Evolutionary conservation across 192 early-diverging fungal species (phyloP).

Genomic region (Cladochytrium replicatum): DNA sequence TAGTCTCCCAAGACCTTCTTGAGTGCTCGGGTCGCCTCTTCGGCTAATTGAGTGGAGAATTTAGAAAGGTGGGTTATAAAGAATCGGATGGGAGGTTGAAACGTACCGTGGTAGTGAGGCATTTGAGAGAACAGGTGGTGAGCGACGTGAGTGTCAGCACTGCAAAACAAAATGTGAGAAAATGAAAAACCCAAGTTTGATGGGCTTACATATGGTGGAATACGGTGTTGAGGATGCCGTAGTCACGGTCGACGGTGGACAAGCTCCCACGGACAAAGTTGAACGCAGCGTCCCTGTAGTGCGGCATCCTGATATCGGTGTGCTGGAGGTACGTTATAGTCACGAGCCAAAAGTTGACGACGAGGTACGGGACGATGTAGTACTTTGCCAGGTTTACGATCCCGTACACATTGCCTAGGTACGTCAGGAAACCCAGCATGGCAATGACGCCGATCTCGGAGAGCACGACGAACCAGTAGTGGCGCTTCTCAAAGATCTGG

Average conservation of each 20-base stretch:
- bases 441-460: conserved; percentile 67
- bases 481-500: conserved; percentile 68
- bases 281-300: conserved; percentile 76
- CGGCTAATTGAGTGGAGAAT: conserved; percentile 3
- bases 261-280: conserved; percentile 89
- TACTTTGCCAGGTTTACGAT: conserved; percentile 58
- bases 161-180: conserved; percentile 47
- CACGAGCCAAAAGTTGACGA: conserved; percentile 95
- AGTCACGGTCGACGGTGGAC: conserved; percentile 83
- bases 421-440: conserved; percentile 39
- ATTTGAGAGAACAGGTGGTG: conserved; percentile 96
- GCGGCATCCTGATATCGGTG: conserved; percentile 78
- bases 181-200: conserved; percentile 10
- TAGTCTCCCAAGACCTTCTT: conserved; percentile 72
- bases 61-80: background rate
- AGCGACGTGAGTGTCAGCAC: conserved; percentile 85
- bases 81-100: background rate
- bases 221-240: conserved; percentile 77
- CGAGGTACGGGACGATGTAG: conserved; percentile 85
- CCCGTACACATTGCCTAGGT: conserved; percentile 41
- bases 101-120: conserved; percentile 93
- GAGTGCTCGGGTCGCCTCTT: conserved; percentile 73
- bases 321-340: conserved; percentile 93
- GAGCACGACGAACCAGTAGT: conserved; percentile 56
- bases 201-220: conserved; percentile 39